Evolutionary conservation across 2,329 filamentous ascomycete genomes (phyloP), one percentile per base, ranked within the genome.

Genomic region (Macrophomina pseudophaseolina): DNA sequence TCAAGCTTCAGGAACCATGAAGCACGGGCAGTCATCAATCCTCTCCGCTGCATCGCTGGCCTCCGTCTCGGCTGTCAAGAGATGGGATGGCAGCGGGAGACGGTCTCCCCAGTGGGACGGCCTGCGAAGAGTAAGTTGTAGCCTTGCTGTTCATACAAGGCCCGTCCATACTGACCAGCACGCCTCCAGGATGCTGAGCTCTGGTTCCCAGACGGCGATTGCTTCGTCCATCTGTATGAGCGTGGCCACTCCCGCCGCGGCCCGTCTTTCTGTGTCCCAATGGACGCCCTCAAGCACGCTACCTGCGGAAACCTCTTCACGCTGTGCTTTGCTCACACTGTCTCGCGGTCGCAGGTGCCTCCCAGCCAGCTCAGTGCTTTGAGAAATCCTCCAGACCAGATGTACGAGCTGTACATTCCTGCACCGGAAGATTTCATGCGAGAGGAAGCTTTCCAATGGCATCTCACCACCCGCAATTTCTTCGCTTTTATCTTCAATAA

Each of bases 391-490:
- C 64, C 40, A 58, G 67, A 52, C 12, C 16, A 72, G 51, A 72
- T 71, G 14, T 78, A 80, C 65, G 88, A 93, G 60, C 80, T 94
- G 1, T 92, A 88, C 74, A 87, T 94, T n/a, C 87, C 91, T 2
- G 82, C 89, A 0, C 90, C 90, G 0, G 74, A 83, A 1, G 77
- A 80, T 40, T 77, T 82, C 4, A 82, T 85, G 56, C 83, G 84
- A 69, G 80, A 84, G 4, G 83, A 88, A 68, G 80, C 85, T 0
- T 86, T 88, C 70, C 76, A 82, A 44, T 90, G 90, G 75, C 89
- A 92, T 71, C 74, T 92, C 5, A 86, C 88, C 1, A 91, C 87
- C 3, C 85, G 91, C 14, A 94, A 94, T 73, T 87, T 93, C 71
- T 90, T 94, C 67, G 91, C 91, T 3, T 93, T 89, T 82, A 76